Base-by-base conservation (phyloP, 1,284 basidiomycete genomes). In the Apiotrichum sp. region DNA sequence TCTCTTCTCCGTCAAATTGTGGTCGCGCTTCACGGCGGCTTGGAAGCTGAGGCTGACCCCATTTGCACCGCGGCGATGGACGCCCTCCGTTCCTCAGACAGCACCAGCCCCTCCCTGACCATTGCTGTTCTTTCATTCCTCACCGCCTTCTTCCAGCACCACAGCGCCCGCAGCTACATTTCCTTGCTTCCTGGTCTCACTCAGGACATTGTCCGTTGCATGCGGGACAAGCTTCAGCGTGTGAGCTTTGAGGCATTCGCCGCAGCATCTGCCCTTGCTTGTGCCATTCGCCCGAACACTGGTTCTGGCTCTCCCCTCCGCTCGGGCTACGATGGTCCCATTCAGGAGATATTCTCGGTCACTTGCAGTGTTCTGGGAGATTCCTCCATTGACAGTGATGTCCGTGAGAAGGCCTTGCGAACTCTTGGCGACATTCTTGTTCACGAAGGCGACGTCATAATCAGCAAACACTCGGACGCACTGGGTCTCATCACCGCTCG, bases 311-410 rank as follows among this genome's bases (percentile, higher is more conserved):
- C 70, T 3, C 71, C 73, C 3, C 64, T 78, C 9, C 58, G 67
- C 3, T 40, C 60, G 3, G 57, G 59, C 33, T 67, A 71, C 39
- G 57, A 65, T 4, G 38, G 58, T 13, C 86, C 87, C 82, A 76
- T 84, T 1, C 83, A 87, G 57, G 67, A 77, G 7, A 79, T 97
- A 4, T 95, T 93, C 72, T 77, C 83, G 10, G 86, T 88, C 52
- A 86, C 89, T 3, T 78, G 88, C 2, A 73, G 78, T 22, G 81
- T 91, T 39, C 78, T 98, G 41, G 83, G 79, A 50, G 87, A 84
- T 51, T 83, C 87, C 57, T 88, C 91, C 61, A 91, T 92, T 4
- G 95, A 98, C 71, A 86, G 89, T 10, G 92, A 97, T 62, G 90
- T 98, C 36, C 84, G 90, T 42, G 82, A 84, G 39, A 84, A 83